Evolutionary conservation across 179 eudicot genomes (phyloP), one percentile per base, ranked within the genome.

Genomic region (Silene coronaria): DNA sequence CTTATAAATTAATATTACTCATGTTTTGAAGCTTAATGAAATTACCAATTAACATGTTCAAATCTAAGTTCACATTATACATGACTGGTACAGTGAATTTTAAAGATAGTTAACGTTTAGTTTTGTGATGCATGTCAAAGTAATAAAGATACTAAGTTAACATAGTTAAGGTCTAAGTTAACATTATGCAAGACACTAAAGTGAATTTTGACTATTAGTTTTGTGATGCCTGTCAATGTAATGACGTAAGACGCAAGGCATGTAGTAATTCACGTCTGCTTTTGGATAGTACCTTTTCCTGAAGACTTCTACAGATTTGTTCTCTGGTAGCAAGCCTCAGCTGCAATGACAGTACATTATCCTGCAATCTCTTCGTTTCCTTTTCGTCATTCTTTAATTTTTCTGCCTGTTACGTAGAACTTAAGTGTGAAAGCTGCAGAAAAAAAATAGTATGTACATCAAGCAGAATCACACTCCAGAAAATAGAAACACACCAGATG

Each of bases 351-450:
- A 89, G 94, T 70, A 90, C 81, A 76, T 45, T 88, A 45, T 92
- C 97, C 83, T 89, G 93, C 86, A 95, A 79, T 77, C 89, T 92
- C 80, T 88, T 95, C 12, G 84, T 79, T 80, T 92, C 97, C 81
- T 95, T 92, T 71, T 92, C 99, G 68, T 92, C 99, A 53, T 95
- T 92, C 84, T 95, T 95, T 32, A 87, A 82, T 67, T 91, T 92
- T 74, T 95, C 99, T 42, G 91, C 97, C 97, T 95, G 88, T 80
- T 70, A 24, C 60, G n/a, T 23, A 53, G 23, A 70, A 80, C n/a
- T 16, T 11, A 53, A 21, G 6, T n/a, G 42, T 46, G 21, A 58
- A 38, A 76, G 22, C 53, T 53, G 65, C 14, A 32, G 34, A 5
- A 28, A 36, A 14, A 32, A 38, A 59, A 64, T 17, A 23, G 32